phyloP scores from a whole-genome alignment of 139 green algal genomes.

The Chlorella sp. region DNA sequence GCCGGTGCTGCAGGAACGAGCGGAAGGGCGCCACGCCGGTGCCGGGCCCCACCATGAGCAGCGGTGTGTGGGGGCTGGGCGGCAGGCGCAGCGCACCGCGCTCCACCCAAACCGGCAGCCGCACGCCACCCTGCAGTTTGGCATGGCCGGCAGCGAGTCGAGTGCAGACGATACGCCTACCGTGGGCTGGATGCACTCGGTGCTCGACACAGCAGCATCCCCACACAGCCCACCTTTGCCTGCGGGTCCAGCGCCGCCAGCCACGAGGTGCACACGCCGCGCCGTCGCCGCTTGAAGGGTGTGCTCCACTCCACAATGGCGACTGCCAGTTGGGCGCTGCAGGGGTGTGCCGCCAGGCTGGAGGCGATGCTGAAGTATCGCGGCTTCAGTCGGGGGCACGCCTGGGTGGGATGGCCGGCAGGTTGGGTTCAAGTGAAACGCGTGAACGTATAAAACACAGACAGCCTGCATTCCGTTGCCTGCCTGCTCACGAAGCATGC shows the following conservation, averaged over 20 bases:
- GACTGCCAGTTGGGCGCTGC: constrained; percentile 75
- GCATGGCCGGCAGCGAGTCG: background rate
- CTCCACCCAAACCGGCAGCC: constrained; percentile 84
- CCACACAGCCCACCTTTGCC: background rate
- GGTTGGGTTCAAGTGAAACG: too few relatives aligned
- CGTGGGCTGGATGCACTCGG: too few relatives aligned
- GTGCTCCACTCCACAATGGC: constrained; percentile 84
- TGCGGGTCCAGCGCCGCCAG: constrained; percentile 66
- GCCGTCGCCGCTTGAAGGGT: constrained; percentile 47
- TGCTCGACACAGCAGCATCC: too few relatives aligned
- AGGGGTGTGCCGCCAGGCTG: constrained; percentile 61
- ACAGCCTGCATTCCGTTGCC: too few relatives aligned
- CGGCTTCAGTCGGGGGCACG: constrained; percentile 76
- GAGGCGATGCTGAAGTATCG: constrained; percentile 93
- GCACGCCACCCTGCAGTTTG: background rate
- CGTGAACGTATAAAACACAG: too few relatives aligned
- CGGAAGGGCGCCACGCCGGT: constrained; percentile 92
- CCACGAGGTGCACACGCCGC: constrained; percentile 88
- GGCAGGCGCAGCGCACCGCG: constrained; percentile 74
- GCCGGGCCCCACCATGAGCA: constrained; percentile 86
- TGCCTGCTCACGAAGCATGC: background rate
- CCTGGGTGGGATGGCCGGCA: background rate
- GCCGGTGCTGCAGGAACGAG: constrained; percentile 80
- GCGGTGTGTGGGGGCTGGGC: constrained; percentile 39
- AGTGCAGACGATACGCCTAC: background rate